Evolutionary conservation across 2,329 filamentous ascomycete species (phyloP), one percentile per base, ranked within the genome.

Genomic region (Neonectria sp.): DNA sequence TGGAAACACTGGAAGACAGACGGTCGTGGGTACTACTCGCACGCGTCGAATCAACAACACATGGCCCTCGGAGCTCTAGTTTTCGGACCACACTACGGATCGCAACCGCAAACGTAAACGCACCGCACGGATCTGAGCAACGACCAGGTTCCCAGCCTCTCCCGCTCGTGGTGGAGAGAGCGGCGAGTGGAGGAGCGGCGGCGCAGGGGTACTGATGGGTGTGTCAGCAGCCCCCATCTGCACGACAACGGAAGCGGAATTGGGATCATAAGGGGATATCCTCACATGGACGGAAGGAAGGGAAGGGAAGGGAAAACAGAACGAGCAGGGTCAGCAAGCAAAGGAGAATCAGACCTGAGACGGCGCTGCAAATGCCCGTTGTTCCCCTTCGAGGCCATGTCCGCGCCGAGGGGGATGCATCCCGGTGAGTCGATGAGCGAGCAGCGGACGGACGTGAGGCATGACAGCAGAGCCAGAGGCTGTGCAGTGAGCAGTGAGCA

Each of bases 181-280:
- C 70, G 63, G 67, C 37, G 40, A 33, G 55, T n/a, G 17, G 25
- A 33, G 25, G 60, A 49, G 49, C 13, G 29, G 31, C 17, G 11
- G 31, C 45, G 61, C 61, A 64, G 62, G 62, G 62, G 33, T 56
- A 15, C n/a, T 21, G 25, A 63, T 60, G 62, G 59, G 33, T n/a
- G 55, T 63, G 33, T 27, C 33, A 51, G 52, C 60, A 31, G 52
- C 48, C 43, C 59, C 63, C 71, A 69, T 62, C 62, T 68, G 70
- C 70, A 73, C 65, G 65, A 67, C 61, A 25, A 66, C 71, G 46
- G 49, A 64, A 65, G 48, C 24, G 64, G 67, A 69, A 62, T 60
- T 52, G 48, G 59, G 48, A 63, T 59, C 40, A 35, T 55, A 66
- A 58, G 61, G 27, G 27, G 21, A 53, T 59, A n/a, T 40, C 15